A percentile compares a stretch with the other conserved stretches of the same genome.
phyloP scores from a whole-genome alignment of 2,329 filamentous ascomycete species.

The Amauroascus verrucosus region DNA sequence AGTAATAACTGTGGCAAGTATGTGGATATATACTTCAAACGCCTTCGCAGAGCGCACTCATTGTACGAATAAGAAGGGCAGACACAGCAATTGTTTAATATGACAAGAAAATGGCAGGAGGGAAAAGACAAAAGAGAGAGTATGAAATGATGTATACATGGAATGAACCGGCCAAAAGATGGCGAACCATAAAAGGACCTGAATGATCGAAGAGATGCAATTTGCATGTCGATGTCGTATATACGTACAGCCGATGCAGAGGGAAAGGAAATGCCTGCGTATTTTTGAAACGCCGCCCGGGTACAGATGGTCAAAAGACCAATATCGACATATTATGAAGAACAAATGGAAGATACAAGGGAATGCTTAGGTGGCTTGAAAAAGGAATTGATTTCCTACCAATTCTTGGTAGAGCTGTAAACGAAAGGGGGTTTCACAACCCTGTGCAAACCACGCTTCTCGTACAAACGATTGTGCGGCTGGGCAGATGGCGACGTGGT shows the following conservation, averaged over 20 bases:
- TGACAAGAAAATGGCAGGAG: background rate
- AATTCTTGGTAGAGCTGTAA: background rate
- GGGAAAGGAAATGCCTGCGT: background rate
- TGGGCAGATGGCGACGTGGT: too few relatives aligned
- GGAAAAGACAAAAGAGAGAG: background rate
- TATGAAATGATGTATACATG: background rate
- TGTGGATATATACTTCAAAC: too few relatives aligned
- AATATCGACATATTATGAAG: background rate
- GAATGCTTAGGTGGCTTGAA: conserved; percentile 2
- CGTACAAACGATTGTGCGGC: too few relatives aligned
- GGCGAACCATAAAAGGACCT: background rate
- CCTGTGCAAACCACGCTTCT: too few relatives aligned
- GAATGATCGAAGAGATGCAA: background rate
- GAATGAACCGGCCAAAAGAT: background rate
- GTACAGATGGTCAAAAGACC: background rate
- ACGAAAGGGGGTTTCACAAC: background rate
- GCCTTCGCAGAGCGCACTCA: background rate
- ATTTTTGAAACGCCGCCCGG: background rate
- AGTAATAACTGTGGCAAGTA: too few relatives aligned
- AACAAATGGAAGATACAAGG: conserved; percentile 4
- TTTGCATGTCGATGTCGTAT: background rate
- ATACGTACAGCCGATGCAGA: background rate
- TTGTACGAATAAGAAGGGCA: background rate
- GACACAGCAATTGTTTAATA: background rate
- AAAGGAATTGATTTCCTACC: background rate